Evolutionary conservation across 805 yeast genomes (phyloP).

Genomic region (Kluyveromyces dobzhanskii): DNA sequence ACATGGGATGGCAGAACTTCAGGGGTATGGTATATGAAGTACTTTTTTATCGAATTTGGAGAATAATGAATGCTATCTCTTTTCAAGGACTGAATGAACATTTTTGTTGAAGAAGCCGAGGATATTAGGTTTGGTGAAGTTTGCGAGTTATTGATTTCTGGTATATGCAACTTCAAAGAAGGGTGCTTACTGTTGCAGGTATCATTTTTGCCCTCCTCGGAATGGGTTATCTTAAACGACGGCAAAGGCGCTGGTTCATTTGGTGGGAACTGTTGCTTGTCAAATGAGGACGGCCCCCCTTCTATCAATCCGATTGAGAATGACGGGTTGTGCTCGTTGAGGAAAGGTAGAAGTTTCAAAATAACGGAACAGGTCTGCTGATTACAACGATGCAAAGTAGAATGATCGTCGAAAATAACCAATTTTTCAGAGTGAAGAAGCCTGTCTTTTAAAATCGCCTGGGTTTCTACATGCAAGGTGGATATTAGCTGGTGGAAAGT

Average conservation of each 20-base stretch:
- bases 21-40: slow-evolving; percentile 24
- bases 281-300: slow-evolving; percentile 2
- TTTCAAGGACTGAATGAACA: slow-evolving; percentile 27
- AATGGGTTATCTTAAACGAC: slow-evolving; percentile 1
- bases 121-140: slow-evolving; percentile 14
- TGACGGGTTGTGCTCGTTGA: slow-evolving; percentile 3
- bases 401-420: slow-evolving; percentile 22
- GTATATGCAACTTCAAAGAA: slow-evolving; percentile 1
- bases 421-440: slow-evolving; percentile 14
- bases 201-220: neutral
- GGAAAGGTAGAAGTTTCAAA: slow-evolving; percentile 15
- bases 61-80: slow-evolving; percentile 27
- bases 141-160: neutral
- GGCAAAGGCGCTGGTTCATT: neutral
- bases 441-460: slow-evolving; percentile 10
- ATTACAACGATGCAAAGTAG: slow-evolving; percentile 16
- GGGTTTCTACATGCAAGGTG: slow-evolving; percentile 12
- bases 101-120: slow-evolving; percentile 12
- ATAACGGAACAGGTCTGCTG: slow-evolving; percentile 19
- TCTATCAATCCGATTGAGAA: slow-evolving; percentile 3
- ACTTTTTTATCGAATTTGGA: slow-evolving; percentile 24
- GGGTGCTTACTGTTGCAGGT: neutral
- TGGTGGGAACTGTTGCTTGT: neutral
- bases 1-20: slow-evolving; percentile 13
- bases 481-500: slow-evolving; percentile 21